Evolutionary conservation across 441 rosid species (phyloP).

Genomic region (Euphorbia schlechtendalii): DNA sequence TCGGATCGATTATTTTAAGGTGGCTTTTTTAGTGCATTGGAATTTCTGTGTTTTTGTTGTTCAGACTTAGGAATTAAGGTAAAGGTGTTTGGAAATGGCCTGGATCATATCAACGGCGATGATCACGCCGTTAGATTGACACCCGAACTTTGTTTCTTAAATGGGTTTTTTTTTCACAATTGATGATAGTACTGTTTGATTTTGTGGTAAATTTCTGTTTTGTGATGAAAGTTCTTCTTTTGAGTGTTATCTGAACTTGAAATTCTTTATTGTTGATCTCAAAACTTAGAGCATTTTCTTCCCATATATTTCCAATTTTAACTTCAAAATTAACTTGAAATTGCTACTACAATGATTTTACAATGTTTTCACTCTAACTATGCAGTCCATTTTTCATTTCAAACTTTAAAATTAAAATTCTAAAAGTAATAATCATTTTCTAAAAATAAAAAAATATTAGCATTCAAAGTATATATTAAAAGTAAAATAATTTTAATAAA

Average conservation of each 20-base stretch:
- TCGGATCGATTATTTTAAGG: conserved; percentile 16
- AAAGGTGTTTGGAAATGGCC: conserved; percentile 14
- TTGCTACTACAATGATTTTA: too few relatives aligned
- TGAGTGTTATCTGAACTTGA: too few relatives aligned
- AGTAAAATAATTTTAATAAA: too few relatives aligned
- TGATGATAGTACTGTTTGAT: conserved; percentile 4
- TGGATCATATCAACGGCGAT: conserved; percentile 19
- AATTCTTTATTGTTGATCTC: too few relatives aligned
- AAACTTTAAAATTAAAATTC: too few relatives aligned
- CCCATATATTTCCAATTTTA: background rate
- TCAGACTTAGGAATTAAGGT: conserved; percentile 28
- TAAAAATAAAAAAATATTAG: too few relatives aligned
- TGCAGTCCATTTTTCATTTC: too few relatives aligned
- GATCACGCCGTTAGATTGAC: conserved; percentile 18
- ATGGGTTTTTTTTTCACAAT: conserved; percentile 16
- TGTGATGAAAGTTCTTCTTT: background rate
- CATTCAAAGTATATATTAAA: too few relatives aligned
- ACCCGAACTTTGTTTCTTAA: conserved; percentile 6
- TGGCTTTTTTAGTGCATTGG: conserved; percentile 15
- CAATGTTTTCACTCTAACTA: too few relatives aligned
- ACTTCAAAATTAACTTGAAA: too few relatives aligned
- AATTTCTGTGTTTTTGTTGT: conserved; percentile 10
- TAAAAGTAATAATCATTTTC: too few relatives aligned
- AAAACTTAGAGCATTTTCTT: background rate
- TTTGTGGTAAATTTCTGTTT: conserved; percentile 1